Conservation (phyloP, 768 basidiomycete species). For the Tephrocybe sp. region DNA sequence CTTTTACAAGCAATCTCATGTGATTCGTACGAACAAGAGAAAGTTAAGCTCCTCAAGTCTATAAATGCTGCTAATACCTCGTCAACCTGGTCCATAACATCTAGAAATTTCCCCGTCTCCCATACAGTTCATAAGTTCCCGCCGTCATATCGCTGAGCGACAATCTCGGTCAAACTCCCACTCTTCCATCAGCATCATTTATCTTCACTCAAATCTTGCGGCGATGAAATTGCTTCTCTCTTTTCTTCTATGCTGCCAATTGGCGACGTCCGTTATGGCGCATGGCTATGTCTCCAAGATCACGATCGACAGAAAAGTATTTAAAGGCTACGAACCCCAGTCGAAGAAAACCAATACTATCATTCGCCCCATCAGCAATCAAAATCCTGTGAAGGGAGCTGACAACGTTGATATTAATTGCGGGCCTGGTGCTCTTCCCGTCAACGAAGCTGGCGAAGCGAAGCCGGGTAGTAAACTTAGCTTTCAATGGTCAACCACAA, state of each 20-base stretch:
- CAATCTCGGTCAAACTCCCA: conserved; percentile 1
- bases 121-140: background rate
- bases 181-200: conserved; percentile 4
- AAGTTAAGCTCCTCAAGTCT: too few species aligned
- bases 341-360: conserved; percentile 26
- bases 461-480: conserved; percentile 19
- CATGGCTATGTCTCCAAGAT: conserved; percentile 44
- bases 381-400: conserved; percentile 53
- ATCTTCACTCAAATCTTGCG: background rate
- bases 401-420: conserved; percentile 58
- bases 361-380: conserved; percentile 39
- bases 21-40: too few species aligned
- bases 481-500: conserved; percentile 1
- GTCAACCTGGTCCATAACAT: too few species aligned
- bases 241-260: conserved; percentile 44
- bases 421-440: conserved; percentile 53
- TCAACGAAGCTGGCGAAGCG: conserved; percentile 67
- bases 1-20: too few species aligned
- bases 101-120: background rate
- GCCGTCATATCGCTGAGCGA: conserved; percentile 19
- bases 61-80: too few species aligned
- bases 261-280: conserved; percentile 37
- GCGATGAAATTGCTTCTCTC: conserved; percentile 23
- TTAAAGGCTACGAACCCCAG: conserved; percentile 33
- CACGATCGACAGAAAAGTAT: conserved; percentile 39